These are phyloP conservation scores for Nicotiana paniculata DNA, from an alignment of 257 asterid species.

Conservation along the genomic window DNA sequence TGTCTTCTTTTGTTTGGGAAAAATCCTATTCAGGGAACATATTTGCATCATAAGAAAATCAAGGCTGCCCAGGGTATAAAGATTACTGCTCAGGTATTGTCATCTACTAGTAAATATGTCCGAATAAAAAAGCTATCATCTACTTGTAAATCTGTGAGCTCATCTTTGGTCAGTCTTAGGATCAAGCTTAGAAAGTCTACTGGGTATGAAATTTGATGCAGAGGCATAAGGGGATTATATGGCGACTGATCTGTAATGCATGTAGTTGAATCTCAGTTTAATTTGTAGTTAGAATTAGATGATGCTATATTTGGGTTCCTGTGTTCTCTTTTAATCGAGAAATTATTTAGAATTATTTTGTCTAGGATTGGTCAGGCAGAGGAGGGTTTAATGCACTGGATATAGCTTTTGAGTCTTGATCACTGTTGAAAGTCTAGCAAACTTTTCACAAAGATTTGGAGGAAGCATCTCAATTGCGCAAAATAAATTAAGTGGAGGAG, in stretches of 20 bases:
- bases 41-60: constrained; percentile 85
- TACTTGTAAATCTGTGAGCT: neutral
- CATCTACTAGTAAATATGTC: neutral
- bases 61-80: constrained; percentile 98
- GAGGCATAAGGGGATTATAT: neutral
- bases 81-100: constrained; percentile 84
- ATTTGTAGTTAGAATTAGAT: neutral
- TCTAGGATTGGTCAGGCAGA: neutral
- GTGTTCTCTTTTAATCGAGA: neutral
- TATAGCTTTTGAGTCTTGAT: neutral
- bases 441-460: neutral
- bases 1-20: neutral
- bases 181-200: neutral
- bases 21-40: constrained; percentile 58
- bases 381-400: neutral
- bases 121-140: neutral
- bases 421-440: neutral
- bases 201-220: neutral
- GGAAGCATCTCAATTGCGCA: neutral
- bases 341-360: neutral
- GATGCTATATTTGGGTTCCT: neutral
- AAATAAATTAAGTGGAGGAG: neutral
- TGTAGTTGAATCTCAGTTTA: neutral
- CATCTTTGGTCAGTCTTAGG: neutral
- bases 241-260: neutral